Evolutionary conservation across 352 stramenopile species (phyloP).

Genomic region (Halophytophthora polymorphica): DNA sequence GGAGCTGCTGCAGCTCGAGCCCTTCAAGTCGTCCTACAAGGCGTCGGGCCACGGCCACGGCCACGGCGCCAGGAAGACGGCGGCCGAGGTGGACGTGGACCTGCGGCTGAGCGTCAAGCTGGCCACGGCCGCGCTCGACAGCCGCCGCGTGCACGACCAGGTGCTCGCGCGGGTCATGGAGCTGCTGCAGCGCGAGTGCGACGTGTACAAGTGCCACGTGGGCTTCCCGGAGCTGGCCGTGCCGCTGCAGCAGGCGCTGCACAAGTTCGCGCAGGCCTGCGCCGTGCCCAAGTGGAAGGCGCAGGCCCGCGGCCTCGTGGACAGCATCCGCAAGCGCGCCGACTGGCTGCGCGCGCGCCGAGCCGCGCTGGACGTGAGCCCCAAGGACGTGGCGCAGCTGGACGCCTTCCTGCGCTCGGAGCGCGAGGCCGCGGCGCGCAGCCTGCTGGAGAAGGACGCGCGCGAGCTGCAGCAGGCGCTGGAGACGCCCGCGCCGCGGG

Average conservation of each 20-base stretch:
- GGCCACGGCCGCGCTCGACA: conserved; percentile 86
- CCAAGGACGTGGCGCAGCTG: conserved; percentile 83
- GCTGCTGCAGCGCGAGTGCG: conserved; percentile 92
- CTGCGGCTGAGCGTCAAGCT: conserved; percentile 88
- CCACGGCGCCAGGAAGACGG: conserved; percentile 23
- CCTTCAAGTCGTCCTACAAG: conserved; percentile 88
- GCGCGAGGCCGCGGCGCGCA: conserved; percentile 80
- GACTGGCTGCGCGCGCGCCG: conserved; percentile 90
- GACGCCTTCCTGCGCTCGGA: conserved; percentile 79
- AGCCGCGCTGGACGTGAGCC: conserved; percentile 85
- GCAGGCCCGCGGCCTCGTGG: conserved; percentile 53
- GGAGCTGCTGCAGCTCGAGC: conserved; percentile 91
- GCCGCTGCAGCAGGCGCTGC: conserved; percentile 82
- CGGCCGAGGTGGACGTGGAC: conserved; percentile 62
- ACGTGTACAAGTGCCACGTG: conserved; percentile 95
- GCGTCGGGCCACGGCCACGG: conserved; percentile 16
- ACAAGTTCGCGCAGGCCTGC: conserved; percentile 87
- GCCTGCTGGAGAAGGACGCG: conserved; percentile 80
- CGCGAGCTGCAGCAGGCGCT: conserved; percentile 71
- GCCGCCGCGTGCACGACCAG: conserved; percentile 86
- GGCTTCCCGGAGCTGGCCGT: conserved; percentile 95
- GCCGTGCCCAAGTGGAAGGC: conserved; percentile 77
- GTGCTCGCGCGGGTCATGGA: conserved; percentile 92
- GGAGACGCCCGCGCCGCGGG: conserved; percentile 40
- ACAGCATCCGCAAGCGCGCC: conserved; percentile 70